Evolutionary conservation across 2,329 filamentous ascomycete genomes (phyloP).

Genomic region (Elsinoe batatas): DNA sequence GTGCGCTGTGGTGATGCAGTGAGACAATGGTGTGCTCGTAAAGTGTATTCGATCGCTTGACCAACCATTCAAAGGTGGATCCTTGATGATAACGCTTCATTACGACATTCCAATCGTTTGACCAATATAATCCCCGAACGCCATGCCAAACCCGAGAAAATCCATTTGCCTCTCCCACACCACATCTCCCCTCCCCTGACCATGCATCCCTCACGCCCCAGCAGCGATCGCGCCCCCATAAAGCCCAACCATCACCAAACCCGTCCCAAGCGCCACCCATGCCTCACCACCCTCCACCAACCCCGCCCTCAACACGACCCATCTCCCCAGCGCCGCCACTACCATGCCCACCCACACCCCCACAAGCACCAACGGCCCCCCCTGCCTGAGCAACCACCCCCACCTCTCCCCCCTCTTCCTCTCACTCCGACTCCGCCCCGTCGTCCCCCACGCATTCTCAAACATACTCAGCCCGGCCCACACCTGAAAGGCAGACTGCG

Average conservation of each 20-base stretch:
- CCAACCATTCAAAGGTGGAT: no score
- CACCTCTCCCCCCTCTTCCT: slow-evolving; percentile 23
- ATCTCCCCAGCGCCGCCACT: background rate
- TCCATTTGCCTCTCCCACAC: no score
- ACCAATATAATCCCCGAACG: no score
- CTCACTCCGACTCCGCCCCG: background rate
- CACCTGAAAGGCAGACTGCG: slow-evolving; percentile 6
- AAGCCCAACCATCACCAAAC: background rate
- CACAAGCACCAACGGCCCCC: slow-evolving; percentile 30
- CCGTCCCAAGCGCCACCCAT: background rate
- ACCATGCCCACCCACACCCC: slow-evolving; percentile 38
- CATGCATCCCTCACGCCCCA: no score
- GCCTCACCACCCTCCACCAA: background rate
- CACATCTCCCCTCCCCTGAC: background rate
- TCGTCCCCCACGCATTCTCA: slow-evolving; percentile 5
- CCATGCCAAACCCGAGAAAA: no score
- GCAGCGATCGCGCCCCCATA: background rate
- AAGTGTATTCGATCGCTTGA: no score
- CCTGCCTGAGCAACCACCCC: slow-evolving; percentile 33
- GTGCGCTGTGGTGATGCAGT: no score
- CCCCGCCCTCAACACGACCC: background rate
- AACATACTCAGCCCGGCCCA: slow-evolving; percentile 2
- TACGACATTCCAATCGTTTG: no score
- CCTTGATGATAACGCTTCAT: no score
- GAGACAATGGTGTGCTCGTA: no score